Percentiles rank a stretch among this genome's conserved stretches.
phyloP scores from a whole-genome alignment of 345 rosid species.

The Gossypium ekmanianum region DNA sequence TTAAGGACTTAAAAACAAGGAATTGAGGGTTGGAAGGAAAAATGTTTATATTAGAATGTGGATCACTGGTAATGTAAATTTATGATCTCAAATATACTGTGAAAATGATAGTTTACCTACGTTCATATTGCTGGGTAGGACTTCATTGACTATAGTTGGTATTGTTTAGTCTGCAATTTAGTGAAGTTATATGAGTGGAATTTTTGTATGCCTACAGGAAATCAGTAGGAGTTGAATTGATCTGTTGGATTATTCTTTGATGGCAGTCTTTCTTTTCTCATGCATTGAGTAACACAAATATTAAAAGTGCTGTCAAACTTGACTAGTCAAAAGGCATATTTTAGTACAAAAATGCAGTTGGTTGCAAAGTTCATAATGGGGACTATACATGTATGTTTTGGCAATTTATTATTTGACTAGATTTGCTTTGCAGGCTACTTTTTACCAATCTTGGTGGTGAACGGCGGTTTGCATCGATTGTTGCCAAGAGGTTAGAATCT shows the following conservation, averaged over 20 bases:
- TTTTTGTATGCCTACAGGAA: neutral
- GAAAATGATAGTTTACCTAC: neutral
- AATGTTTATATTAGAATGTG: neutral
- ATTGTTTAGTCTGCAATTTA: neutral
- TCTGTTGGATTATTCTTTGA: slow-evolving; percentile 11
- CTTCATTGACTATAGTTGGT: neutral
- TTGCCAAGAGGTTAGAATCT: slow-evolving; percentile 94
- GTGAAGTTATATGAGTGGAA: neutral
- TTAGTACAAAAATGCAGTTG: neutral
- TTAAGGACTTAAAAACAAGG: neutral
- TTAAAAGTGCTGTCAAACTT: neutral
- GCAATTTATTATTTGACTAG: slow-evolving; percentile 15
- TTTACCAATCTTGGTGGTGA: slow-evolving; percentile 97
- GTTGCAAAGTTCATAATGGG: neutral
- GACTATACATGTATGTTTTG: neutral
- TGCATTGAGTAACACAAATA: neutral
- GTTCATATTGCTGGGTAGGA: neutral
- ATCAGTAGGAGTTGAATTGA: slow-evolving; percentile 1
- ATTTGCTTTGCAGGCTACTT: slow-evolving; percentile 51
- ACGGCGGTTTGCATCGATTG: slow-evolving; percentile 98
- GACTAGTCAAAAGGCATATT: neutral
- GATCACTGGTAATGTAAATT: neutral
- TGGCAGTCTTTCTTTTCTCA: neutral
- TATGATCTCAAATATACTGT: neutral
- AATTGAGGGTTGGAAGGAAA: neutral